Evolutionary conservation across 495 filamentous ascomycete genomes (phyloP), one percentile per base, ranked within the genome.

Genomic region (Delitschia confertaspora): DNA sequence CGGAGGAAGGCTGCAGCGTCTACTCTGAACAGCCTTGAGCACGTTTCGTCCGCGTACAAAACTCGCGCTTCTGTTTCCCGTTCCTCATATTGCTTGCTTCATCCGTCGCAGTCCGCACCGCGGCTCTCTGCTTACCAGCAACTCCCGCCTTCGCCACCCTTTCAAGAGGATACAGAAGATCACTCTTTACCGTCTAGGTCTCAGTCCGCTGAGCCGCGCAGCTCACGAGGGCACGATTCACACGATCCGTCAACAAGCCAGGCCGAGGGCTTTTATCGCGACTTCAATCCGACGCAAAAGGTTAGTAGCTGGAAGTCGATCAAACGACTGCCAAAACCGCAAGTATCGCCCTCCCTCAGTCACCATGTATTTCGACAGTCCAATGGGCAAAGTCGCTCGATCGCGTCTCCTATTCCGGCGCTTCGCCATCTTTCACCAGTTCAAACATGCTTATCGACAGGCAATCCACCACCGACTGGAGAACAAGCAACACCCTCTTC

Each of bases 1-100:
- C 58, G 45, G 38, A 51, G 59, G 23, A 59, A 56, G 35, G 31
- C 49, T 3, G 56, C 49, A 3, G 45, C 59, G 2, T 37, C 56
- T 7, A 47, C 40, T 8, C 38, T 61, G 27, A 47, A 45, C 40
- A 27, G 45, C 21, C 18, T 52, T 27, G 56, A 56, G 35, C 58
- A 55, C 19, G 51, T 56, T 4, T 40, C 49, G 3, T 45, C 47
- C 5, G 36, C 45, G 14, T 14, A 31, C 11, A 2, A 11, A 4
- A 21, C 18, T 7, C 42, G 38, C 33, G 25, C 21, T 13, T 26
- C 20, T 11, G 40, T 9, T 6, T 45, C 39, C 32, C 22, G 14
- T 26, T 26, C 33, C 20, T 26, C 34, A 19, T 26, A 16, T 18
- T 45, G 11, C 38, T 40, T 42, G 19, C 42, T 49, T 8, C 40